Conservation (phyloP, 2,329 filamentous ascomycete genomes). For the Ambrosiella cleistominuta region DNA sequence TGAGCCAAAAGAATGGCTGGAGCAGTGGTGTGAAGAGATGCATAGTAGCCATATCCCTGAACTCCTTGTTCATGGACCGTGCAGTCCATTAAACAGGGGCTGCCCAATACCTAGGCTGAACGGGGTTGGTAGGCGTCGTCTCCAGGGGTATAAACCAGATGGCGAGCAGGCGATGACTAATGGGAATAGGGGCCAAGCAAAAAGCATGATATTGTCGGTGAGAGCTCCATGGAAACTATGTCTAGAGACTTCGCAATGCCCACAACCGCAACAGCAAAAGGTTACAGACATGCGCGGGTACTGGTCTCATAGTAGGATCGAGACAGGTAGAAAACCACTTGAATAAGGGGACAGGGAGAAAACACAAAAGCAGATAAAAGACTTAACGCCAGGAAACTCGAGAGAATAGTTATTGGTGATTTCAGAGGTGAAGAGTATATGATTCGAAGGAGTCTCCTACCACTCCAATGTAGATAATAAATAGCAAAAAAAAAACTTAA, state of each 20-base stretch:
- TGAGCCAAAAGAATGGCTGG: no score
- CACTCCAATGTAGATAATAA: not conserved
- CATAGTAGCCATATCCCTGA: not conserved
- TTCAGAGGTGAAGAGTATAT: conserved; percentile 1
- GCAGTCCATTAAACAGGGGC: not conserved
- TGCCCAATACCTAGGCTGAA: not conserved
- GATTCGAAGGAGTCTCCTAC: not conserved
- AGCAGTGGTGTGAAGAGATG: no score
- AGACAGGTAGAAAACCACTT: not conserved
- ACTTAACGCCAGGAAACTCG: conserved; percentile 2
- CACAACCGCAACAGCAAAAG: not conserved
- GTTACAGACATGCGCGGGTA: not conserved
- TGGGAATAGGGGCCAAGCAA: not conserved
- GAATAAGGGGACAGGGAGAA: conserved; percentile 5
- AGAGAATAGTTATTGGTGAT: not conserved
- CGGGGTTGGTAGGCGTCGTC: not conserved
- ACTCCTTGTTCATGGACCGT: not conserved
- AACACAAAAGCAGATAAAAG: conserved; percentile 15
- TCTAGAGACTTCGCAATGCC: not conserved
- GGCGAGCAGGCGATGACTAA: not conserved
- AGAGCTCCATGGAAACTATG: not conserved
- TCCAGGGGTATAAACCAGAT: not conserved
- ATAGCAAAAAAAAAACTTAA: not conserved
- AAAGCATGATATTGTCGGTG: not conserved
- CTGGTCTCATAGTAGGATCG: not conserved